Percentiles rank a stretch among this genome's conserved stretches.
Evolutionary conservation across 2,329 filamentous ascomycete genomes (phyloP).

Genomic region (Hortaea werneckii): DNA sequence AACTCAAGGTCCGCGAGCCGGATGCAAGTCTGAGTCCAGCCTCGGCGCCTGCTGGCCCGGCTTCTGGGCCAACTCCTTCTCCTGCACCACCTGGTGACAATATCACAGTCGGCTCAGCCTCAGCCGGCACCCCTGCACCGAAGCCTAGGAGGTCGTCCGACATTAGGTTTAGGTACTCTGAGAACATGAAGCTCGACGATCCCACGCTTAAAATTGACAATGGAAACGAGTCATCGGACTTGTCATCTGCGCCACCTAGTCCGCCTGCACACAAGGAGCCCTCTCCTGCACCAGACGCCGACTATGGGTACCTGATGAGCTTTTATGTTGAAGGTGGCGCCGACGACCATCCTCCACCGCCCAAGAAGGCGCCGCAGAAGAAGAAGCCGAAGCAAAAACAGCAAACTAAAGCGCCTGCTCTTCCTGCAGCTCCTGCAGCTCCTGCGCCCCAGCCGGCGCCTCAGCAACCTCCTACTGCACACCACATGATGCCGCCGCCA

Average conservation of each 20-base stretch:
- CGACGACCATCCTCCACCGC: constrained; percentile 6
- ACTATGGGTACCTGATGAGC: constrained; percentile 21
- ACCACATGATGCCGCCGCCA: neutral
- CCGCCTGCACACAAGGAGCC: constrained; percentile 6
- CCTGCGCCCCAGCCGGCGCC: neutral
- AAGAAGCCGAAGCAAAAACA: neutral
- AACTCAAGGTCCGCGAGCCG: constrained; percentile 17
- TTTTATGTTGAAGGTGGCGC: constrained; percentile 23
- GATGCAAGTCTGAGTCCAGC: constrained; percentile 3
- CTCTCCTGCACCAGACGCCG: constrained; percentile 8
- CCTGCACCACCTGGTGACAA: constrained; percentile 5
- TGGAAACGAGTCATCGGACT: constrained; percentile 13
- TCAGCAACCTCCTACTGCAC: constrained; percentile 4
- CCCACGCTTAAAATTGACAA: constrained; percentile 4
- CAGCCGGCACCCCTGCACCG: too few species aligned
- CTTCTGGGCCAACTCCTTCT: neutral
- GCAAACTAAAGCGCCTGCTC: neutral
- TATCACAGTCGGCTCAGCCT: constrained; percentile 12
- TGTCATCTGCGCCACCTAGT: constrained; percentile 15
- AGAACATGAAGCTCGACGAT: constrained; percentile 9
- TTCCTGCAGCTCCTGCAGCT: neutral
- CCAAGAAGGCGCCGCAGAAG: neutral
- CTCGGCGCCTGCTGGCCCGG: constrained; percentile 1
- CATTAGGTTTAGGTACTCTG: constrained; percentile 8
- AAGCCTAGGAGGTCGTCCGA: constrained; percentile 8